phyloP scores from a whole-genome alignment of 2,329 filamentous ascomycete species.

The Hortaea werneckii region DNA sequence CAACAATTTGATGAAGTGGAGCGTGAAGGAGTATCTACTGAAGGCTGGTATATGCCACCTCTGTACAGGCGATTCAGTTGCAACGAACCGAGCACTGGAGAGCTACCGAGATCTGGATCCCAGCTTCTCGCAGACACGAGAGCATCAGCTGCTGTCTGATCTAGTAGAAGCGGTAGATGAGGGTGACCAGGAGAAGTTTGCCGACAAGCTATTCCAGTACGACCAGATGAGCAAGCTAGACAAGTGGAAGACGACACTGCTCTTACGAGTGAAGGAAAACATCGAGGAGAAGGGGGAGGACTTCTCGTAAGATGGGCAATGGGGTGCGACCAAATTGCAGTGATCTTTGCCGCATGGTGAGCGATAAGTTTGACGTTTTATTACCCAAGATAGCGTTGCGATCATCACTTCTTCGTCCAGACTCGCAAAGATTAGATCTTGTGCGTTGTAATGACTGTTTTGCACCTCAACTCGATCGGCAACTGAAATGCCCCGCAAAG shows the following conservation, averaged over 20 bases:
- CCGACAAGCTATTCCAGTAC: constrained; percentile 78
- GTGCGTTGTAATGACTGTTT: too few species aligned
- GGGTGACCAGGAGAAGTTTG: constrained; percentile 71
- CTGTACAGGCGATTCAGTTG: constrained; percentile 64
- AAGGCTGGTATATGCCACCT: constrained; percentile 91
- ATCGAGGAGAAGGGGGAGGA: constrained; percentile 65
- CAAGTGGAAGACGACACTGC: constrained; percentile 88
- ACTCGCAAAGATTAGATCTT: too few species aligned
- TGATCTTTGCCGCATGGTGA: too few species aligned
- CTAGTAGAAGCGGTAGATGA: constrained; percentile 64
- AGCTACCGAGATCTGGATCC: constrained; percentile 72
- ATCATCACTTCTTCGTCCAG: too few species aligned
- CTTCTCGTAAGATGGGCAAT: constrained; percentile 45
- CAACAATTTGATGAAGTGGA: constrained; percentile 90
- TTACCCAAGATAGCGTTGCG: too few species aligned
- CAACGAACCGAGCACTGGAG: constrained; percentile 67
- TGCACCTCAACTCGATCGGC: neutral
- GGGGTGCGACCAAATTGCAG: neutral
- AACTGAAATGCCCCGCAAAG: neutral
- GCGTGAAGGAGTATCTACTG: constrained; percentile 89
- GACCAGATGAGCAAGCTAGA: constrained; percentile 90
- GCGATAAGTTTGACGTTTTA: too few species aligned
- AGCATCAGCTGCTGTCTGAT: constrained; percentile 72
- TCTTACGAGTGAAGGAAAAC: constrained; percentile 71
- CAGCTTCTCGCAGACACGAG: constrained; percentile 64